phyloP scores from a whole-genome alignment of 2,329 filamentous ascomycete genomes.

The Byssochlamys sp. region DNA sequence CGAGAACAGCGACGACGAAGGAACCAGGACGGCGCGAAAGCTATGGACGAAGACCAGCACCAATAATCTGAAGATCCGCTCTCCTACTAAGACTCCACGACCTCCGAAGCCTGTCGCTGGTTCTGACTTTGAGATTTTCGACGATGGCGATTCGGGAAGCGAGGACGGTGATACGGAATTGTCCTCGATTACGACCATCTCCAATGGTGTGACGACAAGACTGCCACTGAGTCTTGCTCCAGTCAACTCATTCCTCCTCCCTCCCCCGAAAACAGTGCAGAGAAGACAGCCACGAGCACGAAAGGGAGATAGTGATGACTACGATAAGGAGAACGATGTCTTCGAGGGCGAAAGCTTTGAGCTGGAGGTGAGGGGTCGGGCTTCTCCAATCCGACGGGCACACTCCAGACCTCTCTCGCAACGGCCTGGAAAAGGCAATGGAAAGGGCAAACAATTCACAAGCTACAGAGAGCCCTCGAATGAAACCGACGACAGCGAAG shows the following conservation, averaged over 20 bases:
- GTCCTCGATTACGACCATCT: conserved; percentile 4
- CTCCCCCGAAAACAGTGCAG: conserved; percentile 11
- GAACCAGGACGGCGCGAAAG: not conserved
- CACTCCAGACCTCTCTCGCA: conserved; percentile 3
- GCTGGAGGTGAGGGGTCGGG: not conserved
- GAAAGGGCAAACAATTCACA: conserved; percentile 3
- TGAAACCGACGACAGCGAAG: conserved; percentile 15
- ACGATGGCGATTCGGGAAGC: conserved; percentile 12
- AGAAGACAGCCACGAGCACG: conserved; percentile 13
- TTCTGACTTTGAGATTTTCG: conserved; percentile 2
- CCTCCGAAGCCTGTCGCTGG: not conserved
- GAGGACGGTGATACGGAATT: conserved; percentile 7
- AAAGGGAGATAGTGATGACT: conserved; percentile 22
- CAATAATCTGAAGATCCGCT: not conserved
- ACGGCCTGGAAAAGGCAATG: conserved; percentile 1
- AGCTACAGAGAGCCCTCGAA: conserved; percentile 6
- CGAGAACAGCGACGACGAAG: not conserved
- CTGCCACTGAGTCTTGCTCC: conserved; percentile 21
- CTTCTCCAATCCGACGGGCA: not conserved
- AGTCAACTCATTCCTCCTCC: conserved; percentile 26
- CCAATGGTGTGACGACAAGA: conserved; percentile 14
- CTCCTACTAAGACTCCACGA: not conserved
- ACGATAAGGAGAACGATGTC: conserved; percentile 27
- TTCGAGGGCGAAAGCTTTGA: conserved; percentile 13
- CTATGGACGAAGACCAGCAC: not conserved